phyloP scores from a whole-genome alignment of 2,329 filamentous ascomycete genomes.

The Whalleya microplaca region DNA sequence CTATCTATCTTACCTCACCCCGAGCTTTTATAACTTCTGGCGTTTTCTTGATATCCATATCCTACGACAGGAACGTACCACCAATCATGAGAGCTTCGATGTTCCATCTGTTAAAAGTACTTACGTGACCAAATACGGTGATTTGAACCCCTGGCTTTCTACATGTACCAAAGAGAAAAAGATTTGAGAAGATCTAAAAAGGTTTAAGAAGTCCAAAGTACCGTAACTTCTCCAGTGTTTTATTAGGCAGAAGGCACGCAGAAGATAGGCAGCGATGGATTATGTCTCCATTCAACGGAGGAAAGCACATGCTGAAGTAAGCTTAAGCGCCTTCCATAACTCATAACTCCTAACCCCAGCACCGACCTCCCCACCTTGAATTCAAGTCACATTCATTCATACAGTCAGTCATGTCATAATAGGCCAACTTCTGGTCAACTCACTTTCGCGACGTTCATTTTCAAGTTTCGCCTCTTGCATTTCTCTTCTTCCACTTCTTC shows the following conservation, averaged over 20 bases:
- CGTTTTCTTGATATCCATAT: slow-evolving; percentile 4
- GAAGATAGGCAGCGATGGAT: background rate
- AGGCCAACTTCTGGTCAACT: background rate
- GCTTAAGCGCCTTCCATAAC: background rate
- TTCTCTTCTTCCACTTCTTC: too few relatives aligned
- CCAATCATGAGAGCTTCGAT: background rate
- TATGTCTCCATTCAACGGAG: slow-evolving; percentile 19
- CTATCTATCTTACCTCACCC: background rate
- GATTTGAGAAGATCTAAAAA: too few relatives aligned
- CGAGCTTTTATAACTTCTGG: background rate
- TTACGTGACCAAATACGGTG: background rate
- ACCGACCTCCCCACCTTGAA: background rate
- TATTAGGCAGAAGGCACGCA: too few relatives aligned
- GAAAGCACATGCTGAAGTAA: slow-evolving; percentile 21
- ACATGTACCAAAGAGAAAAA: too few relatives aligned
- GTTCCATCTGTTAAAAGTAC: too few relatives aligned
- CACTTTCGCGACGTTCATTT: background rate
- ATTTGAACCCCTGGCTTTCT: too few relatives aligned
- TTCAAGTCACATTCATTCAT: background rate
- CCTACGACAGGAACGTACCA: background rate
- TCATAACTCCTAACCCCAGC: background rate
- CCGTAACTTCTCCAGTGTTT: too few relatives aligned
- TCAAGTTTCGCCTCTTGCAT: background rate
- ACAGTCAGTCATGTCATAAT: too few relatives aligned
- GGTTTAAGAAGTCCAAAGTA: too few relatives aligned